These are phyloP conservation scores for Hypoxylon subgilvum DNA, from an alignment of 495 filamentous ascomycete species.

Conservation along the genomic window DNA sequence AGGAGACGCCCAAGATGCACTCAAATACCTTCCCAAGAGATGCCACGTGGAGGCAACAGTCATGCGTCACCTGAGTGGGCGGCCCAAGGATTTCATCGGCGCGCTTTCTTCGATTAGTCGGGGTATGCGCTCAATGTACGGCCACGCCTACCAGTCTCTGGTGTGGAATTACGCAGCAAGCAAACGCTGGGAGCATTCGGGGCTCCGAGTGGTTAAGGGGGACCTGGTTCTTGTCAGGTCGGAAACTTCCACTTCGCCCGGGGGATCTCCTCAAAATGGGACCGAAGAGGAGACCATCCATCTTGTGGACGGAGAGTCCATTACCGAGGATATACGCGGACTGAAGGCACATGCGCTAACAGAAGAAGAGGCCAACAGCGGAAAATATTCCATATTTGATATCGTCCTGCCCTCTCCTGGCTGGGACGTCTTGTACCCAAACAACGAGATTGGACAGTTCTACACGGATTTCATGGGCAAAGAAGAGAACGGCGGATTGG, in stretches of 20 bases:
- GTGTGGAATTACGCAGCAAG: slow-evolving; percentile 89
- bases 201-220: slow-evolving; percentile 74
- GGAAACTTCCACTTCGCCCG: slow-evolving; percentile 27
- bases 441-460: slow-evolving; percentile 78
- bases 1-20: slow-evolving; percentile 59
- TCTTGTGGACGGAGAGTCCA: slow-evolving; percentile 70
- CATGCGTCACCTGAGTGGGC: slow-evolving; percentile 70
- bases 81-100: slow-evolving; percentile 70
- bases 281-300: slow-evolving; percentile 48
- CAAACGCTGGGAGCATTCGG: slow-evolving; percentile 77
- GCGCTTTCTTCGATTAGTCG: slow-evolving; percentile 78
- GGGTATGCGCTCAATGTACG: slow-evolving; percentile 87
- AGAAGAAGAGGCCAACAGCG: slow-evolving; percentile 76
- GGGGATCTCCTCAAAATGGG: slow-evolving; percentile 32
- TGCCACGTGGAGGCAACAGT: slow-evolving; percentile 80
- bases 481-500: slow-evolving; percentile 73
- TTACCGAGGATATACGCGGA: slow-evolving; percentile 68
- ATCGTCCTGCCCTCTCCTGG: slow-evolving; percentile 94
- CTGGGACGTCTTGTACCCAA: slow-evolving; percentile 85
- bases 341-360: slow-evolving; percentile 77
- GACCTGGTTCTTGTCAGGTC: slow-evolving; percentile 75
- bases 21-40: slow-evolving; percentile 74
- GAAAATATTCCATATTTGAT: slow-evolving; percentile 82
- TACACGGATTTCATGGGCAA: slow-evolving; percentile 85
- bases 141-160: slow-evolving; percentile 92